phyloP scores from a whole-genome alignment of 2,329 filamentous ascomycete genomes.

The Aschersonia sp. region DNA sequence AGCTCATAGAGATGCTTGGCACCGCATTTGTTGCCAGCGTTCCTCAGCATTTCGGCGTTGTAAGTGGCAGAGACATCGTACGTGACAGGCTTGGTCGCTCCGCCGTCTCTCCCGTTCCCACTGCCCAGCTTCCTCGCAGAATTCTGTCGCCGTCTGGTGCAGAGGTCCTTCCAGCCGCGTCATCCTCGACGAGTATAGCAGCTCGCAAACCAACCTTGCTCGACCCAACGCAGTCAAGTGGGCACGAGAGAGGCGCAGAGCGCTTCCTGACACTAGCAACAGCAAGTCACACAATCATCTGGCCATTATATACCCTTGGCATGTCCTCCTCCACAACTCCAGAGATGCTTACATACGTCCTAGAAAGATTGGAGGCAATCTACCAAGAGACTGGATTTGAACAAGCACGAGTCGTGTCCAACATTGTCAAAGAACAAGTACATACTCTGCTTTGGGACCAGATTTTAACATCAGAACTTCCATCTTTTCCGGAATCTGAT shows the following conservation, averaged over 20 bases:
- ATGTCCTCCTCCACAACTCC: slow-evolving; percentile 29
- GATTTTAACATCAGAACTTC: slow-evolving; percentile 12
- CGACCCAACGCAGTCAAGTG: slow-evolving; percentile 21
- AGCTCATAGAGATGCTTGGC: slow-evolving; percentile 22
- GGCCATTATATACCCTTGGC: slow-evolving; percentile 34
- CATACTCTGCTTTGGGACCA: slow-evolving; percentile 12
- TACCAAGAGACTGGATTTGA: slow-evolving; percentile 29
- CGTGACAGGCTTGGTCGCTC: slow-evolving; percentile 7
- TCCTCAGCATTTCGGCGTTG: slow-evolving; percentile 34
- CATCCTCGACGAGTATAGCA: slow-evolving; percentile 1
- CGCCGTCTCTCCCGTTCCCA: slow-evolving; percentile 12
- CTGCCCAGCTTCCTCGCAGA: slow-evolving; percentile 13
- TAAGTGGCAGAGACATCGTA: slow-evolving; percentile 23
- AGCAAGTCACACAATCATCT: slow-evolving; percentile 32
- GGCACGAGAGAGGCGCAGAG: slow-evolving; percentile 21
- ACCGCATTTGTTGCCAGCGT: slow-evolving; percentile 29
- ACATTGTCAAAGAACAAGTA: slow-evolving; percentile 23
- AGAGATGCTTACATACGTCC: slow-evolving; percentile 26
- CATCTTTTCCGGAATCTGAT: slow-evolving; percentile 10
- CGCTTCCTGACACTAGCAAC: slow-evolving; percentile 34
- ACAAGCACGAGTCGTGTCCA: slow-evolving; percentile 28
- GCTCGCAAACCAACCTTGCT: slow-evolving; percentile 21
- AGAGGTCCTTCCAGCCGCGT: neutral
- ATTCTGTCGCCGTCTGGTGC: slow-evolving; percentile 13
- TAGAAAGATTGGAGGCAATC: slow-evolving; percentile 28